Percentiles rank a stretch among this genome's conserved stretches.
Evolutionary conservation across 1,284 basidiomycete species (phyloP).

Genomic region (Ceratobasidium theobromae): DNA sequence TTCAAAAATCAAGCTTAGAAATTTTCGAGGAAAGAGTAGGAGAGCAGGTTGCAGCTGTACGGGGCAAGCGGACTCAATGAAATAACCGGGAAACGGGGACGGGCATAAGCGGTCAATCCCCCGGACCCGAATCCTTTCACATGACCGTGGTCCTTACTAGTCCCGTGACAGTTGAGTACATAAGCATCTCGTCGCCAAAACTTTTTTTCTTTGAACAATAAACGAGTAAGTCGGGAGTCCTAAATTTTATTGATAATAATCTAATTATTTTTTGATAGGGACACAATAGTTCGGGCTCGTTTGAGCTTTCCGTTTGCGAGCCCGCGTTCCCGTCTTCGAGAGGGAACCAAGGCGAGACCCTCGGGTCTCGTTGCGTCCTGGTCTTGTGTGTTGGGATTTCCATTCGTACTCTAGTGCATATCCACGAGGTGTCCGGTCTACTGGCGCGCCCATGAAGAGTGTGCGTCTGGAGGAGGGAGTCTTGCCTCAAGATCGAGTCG

Average conservation of each 20-base stretch:
- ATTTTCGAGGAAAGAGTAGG: neutral
- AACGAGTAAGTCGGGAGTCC: slow-evolving; percentile 28
- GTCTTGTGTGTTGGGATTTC: slow-evolving; percentile 19
- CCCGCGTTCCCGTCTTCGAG: slow-evolving; percentile 31
- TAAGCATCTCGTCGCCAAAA: slow-evolving; percentile 1
- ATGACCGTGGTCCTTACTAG: neutral
- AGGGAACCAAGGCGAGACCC: slow-evolving; percentile 23
- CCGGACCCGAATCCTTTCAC: slow-evolving; percentile 6
- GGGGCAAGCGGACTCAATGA: neutral
- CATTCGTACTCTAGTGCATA: slow-evolving; percentile 1
- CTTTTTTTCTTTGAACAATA: slow-evolving; percentile 32
- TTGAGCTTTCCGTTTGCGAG: slow-evolving; percentile 31
- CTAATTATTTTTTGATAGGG: slow-evolving; percentile 49
- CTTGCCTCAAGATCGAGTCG: slow-evolving; percentile 1
- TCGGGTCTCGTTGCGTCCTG: slow-evolving; percentile 22
- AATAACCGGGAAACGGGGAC: neutral
- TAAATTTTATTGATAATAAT: neutral
- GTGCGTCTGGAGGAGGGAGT: slow-evolving; percentile 7
- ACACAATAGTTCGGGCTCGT: slow-evolving; percentile 81
- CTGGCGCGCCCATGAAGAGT: slow-evolving; percentile 27
- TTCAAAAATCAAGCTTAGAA: neutral
- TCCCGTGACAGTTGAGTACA: slow-evolving; percentile 3
- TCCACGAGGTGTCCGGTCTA: slow-evolving; percentile 16
- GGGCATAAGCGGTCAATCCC: neutral
- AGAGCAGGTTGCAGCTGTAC: neutral